These are phyloP conservation scores for Hygrophorus pudorinus DNA, from an alignment of 768 basidiomycete genomes.

Conservation along the genomic window DNA sequence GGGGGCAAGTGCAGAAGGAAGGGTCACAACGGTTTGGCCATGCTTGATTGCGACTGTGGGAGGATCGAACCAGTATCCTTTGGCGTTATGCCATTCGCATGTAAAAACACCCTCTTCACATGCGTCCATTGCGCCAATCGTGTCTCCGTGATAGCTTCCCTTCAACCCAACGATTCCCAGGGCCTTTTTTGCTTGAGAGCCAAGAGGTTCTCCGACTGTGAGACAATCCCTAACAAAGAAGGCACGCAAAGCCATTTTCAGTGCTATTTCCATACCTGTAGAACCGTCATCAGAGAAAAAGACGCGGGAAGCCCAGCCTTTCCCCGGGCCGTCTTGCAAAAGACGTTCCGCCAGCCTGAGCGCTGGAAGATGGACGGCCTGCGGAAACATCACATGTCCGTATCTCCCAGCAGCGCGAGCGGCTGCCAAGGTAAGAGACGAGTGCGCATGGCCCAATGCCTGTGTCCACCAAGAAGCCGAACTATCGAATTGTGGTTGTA, in stretches of 20 bases:
- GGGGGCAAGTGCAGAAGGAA: conserved; percentile 40
- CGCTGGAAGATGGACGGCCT: conserved; percentile 79
- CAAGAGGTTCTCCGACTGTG: conserved; percentile 14
- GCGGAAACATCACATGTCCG: conserved; percentile 95
- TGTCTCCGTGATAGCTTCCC: conserved; percentile 97
- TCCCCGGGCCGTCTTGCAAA: conserved; percentile 65
- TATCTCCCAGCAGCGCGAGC: conserved; percentile 88
- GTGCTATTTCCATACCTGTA: conserved; percentile 93
- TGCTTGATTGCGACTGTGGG: conserved; percentile 65
- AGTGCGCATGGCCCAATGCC: conserved; percentile 73
- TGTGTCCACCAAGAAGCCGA: conserved; percentile 99
- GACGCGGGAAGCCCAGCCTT: conserved; percentile 83
- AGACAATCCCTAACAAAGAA: conserved; percentile 32
- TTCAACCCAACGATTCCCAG: conserved; percentile 78
- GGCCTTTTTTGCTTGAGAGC: conserved; percentile 30
- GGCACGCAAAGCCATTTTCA: conserved; percentile 91
- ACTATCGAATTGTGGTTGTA: conserved; percentile 68
- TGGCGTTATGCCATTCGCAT: conserved; percentile 92
- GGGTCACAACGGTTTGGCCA: conserved; percentile 41
- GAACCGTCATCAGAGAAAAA: conserved; percentile 95
- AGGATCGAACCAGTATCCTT: conserved; percentile 91
- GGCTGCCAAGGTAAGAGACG: conserved; percentile 73
- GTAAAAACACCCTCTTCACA: conserved; percentile 86
- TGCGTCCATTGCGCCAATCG: conserved; percentile 96
- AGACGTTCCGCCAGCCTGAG: conserved; percentile 75